phyloP scores from a whole-genome alignment of 2,329 filamentous ascomycete species.

The Tricladium varicosporioides region DNA sequence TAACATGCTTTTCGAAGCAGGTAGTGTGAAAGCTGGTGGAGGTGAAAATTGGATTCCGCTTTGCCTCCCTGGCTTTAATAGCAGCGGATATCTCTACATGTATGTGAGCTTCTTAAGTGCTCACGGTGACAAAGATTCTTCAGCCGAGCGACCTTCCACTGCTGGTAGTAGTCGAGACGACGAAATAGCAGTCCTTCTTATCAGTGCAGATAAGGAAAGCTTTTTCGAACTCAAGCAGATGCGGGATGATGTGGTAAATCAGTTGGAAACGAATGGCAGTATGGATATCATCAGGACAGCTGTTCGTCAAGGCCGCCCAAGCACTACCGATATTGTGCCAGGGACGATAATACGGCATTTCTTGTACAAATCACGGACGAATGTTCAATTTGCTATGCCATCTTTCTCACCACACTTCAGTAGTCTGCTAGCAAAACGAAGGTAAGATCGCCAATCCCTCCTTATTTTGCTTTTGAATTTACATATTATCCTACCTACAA shows the following conservation, averaged over 20 bases:
- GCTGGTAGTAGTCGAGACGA: constrained; percentile 66
- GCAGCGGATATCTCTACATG: constrained; percentile 95
- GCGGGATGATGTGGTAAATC: constrained; percentile 60
- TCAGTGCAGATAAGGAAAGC: constrained; percentile 88
- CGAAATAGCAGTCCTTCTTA: constrained; percentile 87
- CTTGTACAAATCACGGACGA: constrained; percentile 88
- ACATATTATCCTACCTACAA: neutral
- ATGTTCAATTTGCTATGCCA: constrained; percentile 95
- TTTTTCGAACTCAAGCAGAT: constrained; percentile 85
- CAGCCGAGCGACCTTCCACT: constrained; percentile 58
- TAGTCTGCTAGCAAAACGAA: constrained; percentile 58
- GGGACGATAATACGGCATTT: constrained; percentile 85
- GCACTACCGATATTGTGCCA: constrained; percentile 72
- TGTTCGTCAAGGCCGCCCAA: constrained; percentile 67
- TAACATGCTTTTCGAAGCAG: constrained; percentile 98
- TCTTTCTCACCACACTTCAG: constrained; percentile 70
- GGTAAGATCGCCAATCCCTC: constrained; percentile 37
- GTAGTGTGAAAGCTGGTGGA: constrained; percentile 84
- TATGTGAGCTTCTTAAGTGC: constrained; percentile 92
- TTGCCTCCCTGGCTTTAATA: constrained; percentile 96
- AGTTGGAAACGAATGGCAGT: constrained; percentile 73
- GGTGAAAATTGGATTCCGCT: constrained; percentile 98
- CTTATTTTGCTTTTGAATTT: constrained; percentile 7
- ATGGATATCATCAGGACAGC: constrained; percentile 73
- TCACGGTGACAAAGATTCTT: constrained; percentile 43